Percentiles rank a stretch among this genome's conserved stretches.
These are phyloP conservation scores for Ilex aquifolium DNA, from an alignment of 257 asterid species.

Conservation along the genomic window DNA sequence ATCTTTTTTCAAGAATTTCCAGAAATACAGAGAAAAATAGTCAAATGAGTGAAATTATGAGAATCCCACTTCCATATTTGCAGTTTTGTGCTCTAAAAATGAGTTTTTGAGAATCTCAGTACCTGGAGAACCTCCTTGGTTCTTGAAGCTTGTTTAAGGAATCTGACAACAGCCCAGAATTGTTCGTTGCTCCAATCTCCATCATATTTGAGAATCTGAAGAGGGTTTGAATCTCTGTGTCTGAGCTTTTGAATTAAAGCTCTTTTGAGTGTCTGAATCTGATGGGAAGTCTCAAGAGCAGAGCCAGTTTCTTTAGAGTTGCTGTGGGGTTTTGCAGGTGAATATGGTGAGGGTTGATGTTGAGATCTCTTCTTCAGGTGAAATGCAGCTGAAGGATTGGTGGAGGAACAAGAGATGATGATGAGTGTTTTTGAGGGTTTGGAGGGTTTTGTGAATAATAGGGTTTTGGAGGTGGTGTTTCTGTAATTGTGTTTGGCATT, in stretches of 20 bases:
- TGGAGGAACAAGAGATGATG: constrained; percentile 2
- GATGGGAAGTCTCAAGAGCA: neutral
- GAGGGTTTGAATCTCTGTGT: constrained; percentile 4
- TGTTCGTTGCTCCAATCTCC: constrained; percentile 24
- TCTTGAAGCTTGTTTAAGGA: constrained; percentile 18
- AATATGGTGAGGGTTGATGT: neutral
- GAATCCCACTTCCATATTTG: no score
- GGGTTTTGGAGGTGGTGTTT: neutral
- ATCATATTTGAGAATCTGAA: constrained; percentile 14
- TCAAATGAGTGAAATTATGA: no score
- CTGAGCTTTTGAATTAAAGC: neutral
- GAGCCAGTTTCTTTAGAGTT: neutral
- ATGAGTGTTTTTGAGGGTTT: neutral
- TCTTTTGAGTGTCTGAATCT: constrained; percentile 7
- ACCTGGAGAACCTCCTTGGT: constrained; percentile 17
- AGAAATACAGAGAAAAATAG: no score
- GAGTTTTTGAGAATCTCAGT: neutral
- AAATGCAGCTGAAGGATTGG: neutral
- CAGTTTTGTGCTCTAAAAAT: no score
- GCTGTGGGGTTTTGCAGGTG: constrained; percentile 6
- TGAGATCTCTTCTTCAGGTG: constrained; percentile 3
- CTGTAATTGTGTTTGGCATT: no score
- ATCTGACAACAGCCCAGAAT: constrained; percentile 20
- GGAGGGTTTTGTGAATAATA: neutral
- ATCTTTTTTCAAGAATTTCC: no score